These are phyloP conservation scores for Boletus rufocinnamomeus DNA, from an alignment of 768 basidiomycete species.

Conservation along the genomic window DNA sequence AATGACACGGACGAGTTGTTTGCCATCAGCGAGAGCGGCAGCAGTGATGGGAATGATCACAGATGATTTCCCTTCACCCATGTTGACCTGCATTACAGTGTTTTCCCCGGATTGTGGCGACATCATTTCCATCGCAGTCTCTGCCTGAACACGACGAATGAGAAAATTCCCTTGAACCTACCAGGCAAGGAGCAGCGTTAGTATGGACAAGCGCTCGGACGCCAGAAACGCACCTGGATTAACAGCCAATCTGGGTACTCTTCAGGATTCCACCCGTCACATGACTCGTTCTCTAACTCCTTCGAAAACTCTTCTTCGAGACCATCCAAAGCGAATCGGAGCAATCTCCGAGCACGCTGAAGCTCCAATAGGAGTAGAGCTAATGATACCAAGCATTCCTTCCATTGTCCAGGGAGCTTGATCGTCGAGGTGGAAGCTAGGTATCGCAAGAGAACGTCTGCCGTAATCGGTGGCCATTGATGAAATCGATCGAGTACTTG, in stretches of 20 bases:
- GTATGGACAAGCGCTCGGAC: too few species aligned
- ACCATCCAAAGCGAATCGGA: too few species aligned
- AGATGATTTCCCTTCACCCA: neutral
- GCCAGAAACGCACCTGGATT: too few species aligned
- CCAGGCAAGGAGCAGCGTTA: too few species aligned
- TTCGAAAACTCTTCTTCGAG: too few species aligned
- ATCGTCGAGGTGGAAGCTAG: neutral
- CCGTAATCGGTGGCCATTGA: too few species aligned
- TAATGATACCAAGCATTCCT: too few species aligned
- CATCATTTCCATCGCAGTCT: slow-evolving; percentile 46
- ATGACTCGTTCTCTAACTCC: slow-evolving; percentile 22
- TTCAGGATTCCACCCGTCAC: slow-evolving; percentile 15
- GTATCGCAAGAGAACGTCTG: neutral
- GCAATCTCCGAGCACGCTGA: too few species aligned
- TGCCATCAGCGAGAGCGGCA: slow-evolving; percentile 42
- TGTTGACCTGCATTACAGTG: slow-evolving; percentile 41
- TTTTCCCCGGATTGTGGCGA: slow-evolving; percentile 36
- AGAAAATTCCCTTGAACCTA: slow-evolving; percentile 13
- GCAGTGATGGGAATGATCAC: slow-evolving; percentile 38
- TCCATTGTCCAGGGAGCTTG: neutral
- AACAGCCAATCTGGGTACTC: slow-evolving; percentile 35
- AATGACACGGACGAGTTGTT: slow-evolving; percentile 46
- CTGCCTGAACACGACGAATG: slow-evolving; percentile 30
- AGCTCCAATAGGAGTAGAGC: too few species aligned
- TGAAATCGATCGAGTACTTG: too few species aligned